Base-by-base conservation (phyloP, 1,139 yeast species). In the Zygosaccharomyces sapae region DNA sequence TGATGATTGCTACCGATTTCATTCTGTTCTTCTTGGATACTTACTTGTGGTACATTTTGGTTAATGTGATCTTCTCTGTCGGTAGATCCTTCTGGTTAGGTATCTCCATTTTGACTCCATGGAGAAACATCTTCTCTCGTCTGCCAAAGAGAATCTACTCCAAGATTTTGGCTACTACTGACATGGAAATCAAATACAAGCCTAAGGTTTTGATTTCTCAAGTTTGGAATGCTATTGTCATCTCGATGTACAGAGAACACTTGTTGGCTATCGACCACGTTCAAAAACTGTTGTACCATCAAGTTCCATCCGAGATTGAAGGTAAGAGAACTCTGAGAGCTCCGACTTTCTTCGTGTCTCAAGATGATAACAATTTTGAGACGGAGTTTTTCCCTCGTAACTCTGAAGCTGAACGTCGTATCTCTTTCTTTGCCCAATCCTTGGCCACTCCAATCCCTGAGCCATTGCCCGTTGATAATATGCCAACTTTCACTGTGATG, bases 371-470 rank as follows among this genome's bases (percentile, higher is more conserved):
- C 76, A 86, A 86, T 63, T 84, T 87, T 61, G 94, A 86, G 52
- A 86, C 96, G 54, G 97, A 90, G 75, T 92, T 88, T 67, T 92
- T 90, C 88, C 97, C 97, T 60, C 77, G 82, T 65, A 81, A 90
- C 70, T 88, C 97, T 43, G 98, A 92, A 72, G 98, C 98, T 55
- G 98, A 92, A 74, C 88, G 98, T 76, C 94, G 98, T 80, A 89
- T 92, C 61, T 87, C 97, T 49, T 92, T 92, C 84, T 92, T 92
- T 73, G 98, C 98, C 50, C 98, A 92, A 72, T 90, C 97, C 20
- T 77, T 92, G 71, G 95, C 98, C 45, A 92, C 97, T 51, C 98
- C 98, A 58, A 90, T 92, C 62, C 96, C 96, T 55, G 97, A 92
- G 72, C 97, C 98, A 52, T 77, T 92, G 63, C 98, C 98, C 34